Conservation (phyloP, 1,284 basidiomycete genomes). For the Sparassis latifolia region DNA sequence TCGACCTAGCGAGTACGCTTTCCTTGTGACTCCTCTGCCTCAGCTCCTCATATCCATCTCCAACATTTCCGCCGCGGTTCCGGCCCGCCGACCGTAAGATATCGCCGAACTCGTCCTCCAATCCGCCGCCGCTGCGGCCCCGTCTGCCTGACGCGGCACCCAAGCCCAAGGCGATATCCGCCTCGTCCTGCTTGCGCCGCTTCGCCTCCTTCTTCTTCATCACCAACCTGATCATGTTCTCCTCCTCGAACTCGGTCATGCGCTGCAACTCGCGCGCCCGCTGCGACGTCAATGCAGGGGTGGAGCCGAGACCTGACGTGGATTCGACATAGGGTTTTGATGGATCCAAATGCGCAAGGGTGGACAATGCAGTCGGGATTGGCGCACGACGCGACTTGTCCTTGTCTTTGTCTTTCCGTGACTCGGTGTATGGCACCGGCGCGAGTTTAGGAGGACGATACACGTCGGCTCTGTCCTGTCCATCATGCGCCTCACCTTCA, state of each 20-base stretch:
- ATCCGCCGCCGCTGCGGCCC: constrained; percentile 59
- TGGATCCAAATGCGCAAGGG: constrained; percentile 62
- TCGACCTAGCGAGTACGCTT: constrained; percentile 49
- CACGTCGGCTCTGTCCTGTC: constrained; percentile 42
- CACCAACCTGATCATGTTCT: constrained; percentile 89
- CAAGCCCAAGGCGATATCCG: constrained; percentile 85
- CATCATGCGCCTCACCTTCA: constrained; percentile 27
- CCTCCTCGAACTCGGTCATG: constrained; percentile 91
- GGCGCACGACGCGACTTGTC: constrained; percentile 40
- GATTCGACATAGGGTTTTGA: constrained; percentile 64
- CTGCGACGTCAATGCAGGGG: constrained; percentile 49
- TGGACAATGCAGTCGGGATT: constrained; percentile 66
- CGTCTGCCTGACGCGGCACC: constrained; percentile 44
- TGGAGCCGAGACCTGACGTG: constrained; percentile 72
- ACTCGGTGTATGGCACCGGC: constrained; percentile 84
- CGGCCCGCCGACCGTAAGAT: constrained; percentile 57
- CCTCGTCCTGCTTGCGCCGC: constrained; percentile 81
- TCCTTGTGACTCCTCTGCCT: constrained; percentile 62
- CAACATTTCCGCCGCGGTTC: constrained; percentile 34
- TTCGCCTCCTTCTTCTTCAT: constrained; percentile 88
- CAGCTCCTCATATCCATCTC: constrained; percentile 74
- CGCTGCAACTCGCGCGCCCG: constrained; percentile 76
- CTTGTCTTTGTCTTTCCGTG: constrained; percentile 39
- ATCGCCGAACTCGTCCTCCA: constrained; percentile 83
- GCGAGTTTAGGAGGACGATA: constrained; percentile 93